A percentile compares a stretch with the other conserved stretches of the same genome.
Evolutionary conservation across 2,329 filamentous ascomycete species (phyloP).

Genomic region (Aspergillus hortae): DNA sequence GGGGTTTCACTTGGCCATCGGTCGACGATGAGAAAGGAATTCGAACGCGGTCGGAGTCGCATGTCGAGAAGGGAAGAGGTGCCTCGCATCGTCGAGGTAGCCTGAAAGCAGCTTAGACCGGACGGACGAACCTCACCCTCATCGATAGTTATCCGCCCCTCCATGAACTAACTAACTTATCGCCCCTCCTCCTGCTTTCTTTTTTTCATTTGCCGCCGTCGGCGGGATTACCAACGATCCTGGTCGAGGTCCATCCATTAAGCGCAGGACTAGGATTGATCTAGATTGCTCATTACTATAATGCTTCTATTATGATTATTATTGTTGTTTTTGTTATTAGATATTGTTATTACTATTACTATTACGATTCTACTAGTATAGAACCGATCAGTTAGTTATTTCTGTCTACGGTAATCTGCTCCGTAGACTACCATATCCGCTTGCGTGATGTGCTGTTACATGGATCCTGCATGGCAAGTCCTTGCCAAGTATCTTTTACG

Average conservation of each 20-base stretch:
- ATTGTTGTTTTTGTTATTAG: too few species aligned
- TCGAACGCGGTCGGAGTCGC: constrained; percentile 8
- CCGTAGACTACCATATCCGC: constrained; percentile 1
- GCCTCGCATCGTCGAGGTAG: background rate
- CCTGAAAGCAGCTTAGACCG: constrained; percentile 11
- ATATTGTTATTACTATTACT: background rate
- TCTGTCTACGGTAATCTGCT: too few species aligned
- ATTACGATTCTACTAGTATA: background rate
- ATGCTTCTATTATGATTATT: too few species aligned
- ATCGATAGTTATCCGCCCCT: constrained; percentile 1
- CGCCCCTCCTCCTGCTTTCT: constrained; percentile 2
- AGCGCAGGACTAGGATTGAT: background rate
- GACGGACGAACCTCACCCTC: constrained; percentile 4
- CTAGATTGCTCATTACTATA: too few species aligned
- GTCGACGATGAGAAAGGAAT: constrained; percentile 6
- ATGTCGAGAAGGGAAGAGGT: background rate
- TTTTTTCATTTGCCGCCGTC: background rate
- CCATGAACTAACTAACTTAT: background rate
- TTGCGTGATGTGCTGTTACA: constrained; percentile 10
- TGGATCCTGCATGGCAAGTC: constrained; percentile 6
- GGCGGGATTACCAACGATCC: background rate
- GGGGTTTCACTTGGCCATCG: constrained; percentile 5
- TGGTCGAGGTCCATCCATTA: background rate
- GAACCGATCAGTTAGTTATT: too few species aligned
- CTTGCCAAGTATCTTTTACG: constrained; percentile 17